Conservation (phyloP, 169 alveolate genomes). For the Plasmodium ovale region DNA sequence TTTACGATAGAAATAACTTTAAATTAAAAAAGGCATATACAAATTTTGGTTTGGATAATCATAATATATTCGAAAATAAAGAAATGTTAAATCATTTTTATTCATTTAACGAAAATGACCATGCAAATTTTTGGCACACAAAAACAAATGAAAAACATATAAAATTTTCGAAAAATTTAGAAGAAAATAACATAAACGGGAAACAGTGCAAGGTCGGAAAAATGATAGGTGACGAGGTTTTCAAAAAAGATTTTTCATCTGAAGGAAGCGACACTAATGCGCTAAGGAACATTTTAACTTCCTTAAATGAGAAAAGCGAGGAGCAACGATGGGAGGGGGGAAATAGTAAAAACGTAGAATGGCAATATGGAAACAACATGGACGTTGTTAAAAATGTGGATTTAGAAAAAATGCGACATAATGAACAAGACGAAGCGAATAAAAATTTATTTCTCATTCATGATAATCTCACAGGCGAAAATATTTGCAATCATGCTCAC, state of each 20-base stretch:
- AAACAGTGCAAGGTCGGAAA: neutral
- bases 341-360: neutral
- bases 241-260: neutral
- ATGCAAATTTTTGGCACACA: neutral
- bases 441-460: neutral
- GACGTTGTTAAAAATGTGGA: neutral
- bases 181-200: constrained; percentile 1
- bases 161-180: neutral
- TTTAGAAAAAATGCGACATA: neutral
- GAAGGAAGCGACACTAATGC: neutral
- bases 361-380: neutral
- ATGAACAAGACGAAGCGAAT: neutral
- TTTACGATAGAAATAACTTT: neutral
- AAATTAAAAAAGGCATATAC: constrained; percentile 45
- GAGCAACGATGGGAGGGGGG: neutral
- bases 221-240: neutral
- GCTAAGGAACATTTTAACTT: neutral
- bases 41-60: neutral
- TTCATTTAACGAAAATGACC: constrained; percentile 26
- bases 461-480: neutral
- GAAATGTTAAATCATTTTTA: constrained; percentile 14
- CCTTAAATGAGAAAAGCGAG: neutral
- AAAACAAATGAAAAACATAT: constrained; percentile 12
- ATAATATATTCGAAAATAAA: constrained; percentile 23
- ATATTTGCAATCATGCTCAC: neutral